Evolutionary conservation across 805 yeast species (phyloP), one percentile per base, ranked within the genome.

Genomic region (Hanseniaspora pseudoguilliermondii): DNA sequence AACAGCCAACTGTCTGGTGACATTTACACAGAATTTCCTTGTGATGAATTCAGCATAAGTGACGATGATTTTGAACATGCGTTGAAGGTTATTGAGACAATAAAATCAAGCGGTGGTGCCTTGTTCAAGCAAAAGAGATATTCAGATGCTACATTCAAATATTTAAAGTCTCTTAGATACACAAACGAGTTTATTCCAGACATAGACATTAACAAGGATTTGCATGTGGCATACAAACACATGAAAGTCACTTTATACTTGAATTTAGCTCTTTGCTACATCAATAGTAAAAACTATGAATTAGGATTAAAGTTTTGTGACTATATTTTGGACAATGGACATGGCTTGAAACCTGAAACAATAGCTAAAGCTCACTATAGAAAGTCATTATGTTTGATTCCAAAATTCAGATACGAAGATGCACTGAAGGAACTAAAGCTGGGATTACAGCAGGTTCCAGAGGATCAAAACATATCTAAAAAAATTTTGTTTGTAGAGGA

Each of bases 151-250:
- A 68, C 74, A 16, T 72, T 80, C 60, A 86, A 86, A 65, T 86
- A 83, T 65, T 71, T 65, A 41, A 86, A 86, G 65, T 75, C 87
- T 11, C 66, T 84, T 54, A 71, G 88, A 57, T 86, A 85, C 61
- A 76, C 83, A 36, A 81, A 82, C 72, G 91, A 84, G 66, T 78
- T 76, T 60, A 73, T 82, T 16, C 93, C 95, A 0, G 93, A 84
- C 62, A 68, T 69, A 36, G 89, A 82, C 47, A 66, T 73, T 29
- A 83, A 82, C 60, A 76, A 80, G 15, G 78, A 76, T 21, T 71
- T 75, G 67, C 74, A 69, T 60, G 60, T 61, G 5, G 76, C 77
- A 59, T 85, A 81, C 64, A 62, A 70, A 38, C 77, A 69, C 5
- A 53, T 74, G 55, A 80, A 72, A 60, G 70, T 65, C 57, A 73